Evolutionary conservation across 176 grass and related monocot species (phyloP), one percentile per base, ranked within the genome.

Genomic region (Avena eriantha): DNA sequence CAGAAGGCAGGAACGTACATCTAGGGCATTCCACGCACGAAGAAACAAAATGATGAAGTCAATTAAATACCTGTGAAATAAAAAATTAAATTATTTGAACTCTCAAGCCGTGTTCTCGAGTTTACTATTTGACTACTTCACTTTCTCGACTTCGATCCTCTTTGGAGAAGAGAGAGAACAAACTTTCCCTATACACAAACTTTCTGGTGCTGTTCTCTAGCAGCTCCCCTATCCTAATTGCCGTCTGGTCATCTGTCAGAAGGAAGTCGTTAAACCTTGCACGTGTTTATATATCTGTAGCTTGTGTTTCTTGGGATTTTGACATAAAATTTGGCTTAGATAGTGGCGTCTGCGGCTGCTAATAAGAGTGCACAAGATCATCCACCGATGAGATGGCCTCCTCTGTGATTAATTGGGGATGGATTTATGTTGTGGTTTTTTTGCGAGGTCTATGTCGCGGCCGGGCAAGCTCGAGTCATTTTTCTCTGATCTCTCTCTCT

Each of bases 301-400:
- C 15, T 18, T 54, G 16, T 51, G 51, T 6, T 54, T 56, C 54
- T 19, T 56, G 54, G n/a, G 9, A 2, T 24, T 24, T 61, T 23
- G 56, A 59, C 2, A 59, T 7, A n/a, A 2, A 59, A 59, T 23
- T 61, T 60, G 10, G n/a, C 9, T 24, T 12, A 0, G 19, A 61
- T 0, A 1, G 3, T 10, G n/a, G 0, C n/a, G 3, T 24, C 21
- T 1, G 58, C 10, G n/a, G 58, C n/a, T 10, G 1, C 3, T 0
- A 24, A 61, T 61, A 24, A 23, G 21, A 61, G 9, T 12, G n/a
- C n/a, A 12, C 10, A 61, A 23, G 58, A 61, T 24, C 22, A 61
- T 23, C n/a, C 58, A 24, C n/a, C 58, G 58, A 61, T 61, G 58
- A 4, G 9, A 10, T 61, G n/a, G 58, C 58, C n/a, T 61, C 58